These are phyloP conservation scores for Daedalea quercina DNA, from an alignment of 768 basidiomycete species.

Conservation along the genomic window DNA sequence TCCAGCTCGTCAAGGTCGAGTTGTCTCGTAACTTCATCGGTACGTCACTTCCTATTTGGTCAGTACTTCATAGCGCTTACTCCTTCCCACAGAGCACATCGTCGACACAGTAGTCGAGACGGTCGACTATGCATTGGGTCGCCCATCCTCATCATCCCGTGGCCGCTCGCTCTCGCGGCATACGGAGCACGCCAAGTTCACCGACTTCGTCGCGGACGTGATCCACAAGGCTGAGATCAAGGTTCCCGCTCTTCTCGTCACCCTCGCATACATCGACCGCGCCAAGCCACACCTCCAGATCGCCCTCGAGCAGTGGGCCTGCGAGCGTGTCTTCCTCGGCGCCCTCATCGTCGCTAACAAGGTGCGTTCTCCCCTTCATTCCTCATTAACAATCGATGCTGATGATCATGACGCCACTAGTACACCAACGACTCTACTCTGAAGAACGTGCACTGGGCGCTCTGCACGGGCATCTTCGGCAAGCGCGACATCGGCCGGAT, in stretches of 20 bases:
- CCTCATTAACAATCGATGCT: slow-evolving; percentile 3
- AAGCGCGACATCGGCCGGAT: slow-evolving; percentile 77
- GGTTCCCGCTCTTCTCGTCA: slow-evolving; percentile 58
- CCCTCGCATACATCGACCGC: slow-evolving; percentile 72
- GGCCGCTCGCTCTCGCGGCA: slow-evolving; percentile 42
- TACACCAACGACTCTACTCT: slow-evolving; percentile 86
- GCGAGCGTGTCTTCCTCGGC: slow-evolving; percentile 87
- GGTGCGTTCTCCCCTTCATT: slow-evolving; percentile 33
- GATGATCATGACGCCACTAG: slow-evolving; percentile 25
- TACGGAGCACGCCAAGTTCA: slow-evolving; percentile 50
- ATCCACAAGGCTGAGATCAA: slow-evolving; percentile 69
- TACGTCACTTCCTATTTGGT: slow-evolving; percentile 29
- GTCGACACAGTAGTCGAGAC: slow-evolving; percentile 65
- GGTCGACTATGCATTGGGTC: slow-evolving; percentile 72
- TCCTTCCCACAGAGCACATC: slow-evolving; percentile 48
- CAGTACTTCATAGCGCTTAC: slow-evolving; percentile 3
- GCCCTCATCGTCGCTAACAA: slow-evolving; percentile 86
- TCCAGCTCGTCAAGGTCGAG: slow-evolving; percentile 64
- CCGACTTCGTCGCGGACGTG: slow-evolving; percentile 60
- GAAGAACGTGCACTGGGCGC: slow-evolving; percentile 88
- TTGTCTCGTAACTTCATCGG: slow-evolving; percentile 57
- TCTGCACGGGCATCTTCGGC: slow-evolving; percentile 79
- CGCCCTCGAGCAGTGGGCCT: slow-evolving; percentile 78
- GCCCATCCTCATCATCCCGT: slow-evolving; percentile 46
- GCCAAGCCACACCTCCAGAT: slow-evolving; percentile 77